Evolutionary conservation across 208 protist genomes (phyloP).

Genomic region (Endotrypanum monterogeii): DNA sequence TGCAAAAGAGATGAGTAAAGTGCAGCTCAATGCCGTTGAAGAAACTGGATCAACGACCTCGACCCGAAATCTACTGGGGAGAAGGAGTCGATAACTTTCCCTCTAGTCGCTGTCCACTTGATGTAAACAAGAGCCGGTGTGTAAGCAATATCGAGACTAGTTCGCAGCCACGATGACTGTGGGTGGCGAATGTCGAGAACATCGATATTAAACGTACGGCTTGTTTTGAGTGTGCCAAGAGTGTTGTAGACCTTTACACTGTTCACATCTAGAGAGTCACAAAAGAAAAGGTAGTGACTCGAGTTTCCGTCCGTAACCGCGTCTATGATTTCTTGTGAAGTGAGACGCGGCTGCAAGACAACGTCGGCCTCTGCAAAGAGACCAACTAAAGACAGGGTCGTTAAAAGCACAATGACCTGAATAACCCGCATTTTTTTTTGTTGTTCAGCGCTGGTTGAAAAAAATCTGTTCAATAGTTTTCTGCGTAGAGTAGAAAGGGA

Average conservation of each 20-base stretch:
- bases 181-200: slow-evolving; percentile 23
- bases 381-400: not conserved
- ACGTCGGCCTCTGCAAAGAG: slow-evolving; percentile 10
- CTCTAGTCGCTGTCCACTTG: slow-evolving; percentile 9
- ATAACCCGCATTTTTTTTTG: slow-evolving; percentile 2
- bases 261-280: slow-evolving; percentile 36
- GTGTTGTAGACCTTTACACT: slow-evolving; percentile 32
- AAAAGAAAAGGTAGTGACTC: slow-evolving; percentile 34
- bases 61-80: slow-evolving; percentile 21
- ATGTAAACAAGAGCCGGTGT: slow-evolving; percentile 17
- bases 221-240: slow-evolving; percentile 12
- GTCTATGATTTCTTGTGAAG: slow-evolving; percentile 7
- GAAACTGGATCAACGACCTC: slow-evolving; percentile 7
- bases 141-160: slow-evolving; percentile 23
- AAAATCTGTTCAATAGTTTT: not conserved
- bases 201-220: slow-evolving; percentile 5
- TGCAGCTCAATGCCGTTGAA: slow-evolving; percentile 15
- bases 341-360: slow-evolving; percentile 9
- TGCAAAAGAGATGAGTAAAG: not conserved
- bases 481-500: not conserved
- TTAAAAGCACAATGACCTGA: not conserved
- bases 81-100: slow-evolving; percentile 13
- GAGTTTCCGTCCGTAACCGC: slow-evolving; percentile 7
- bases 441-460: not conserved
- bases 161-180: slow-evolving; percentile 20